Conservation (phyloP, 306 rosid species). For the Sechiopsis laciniata region DNA sequence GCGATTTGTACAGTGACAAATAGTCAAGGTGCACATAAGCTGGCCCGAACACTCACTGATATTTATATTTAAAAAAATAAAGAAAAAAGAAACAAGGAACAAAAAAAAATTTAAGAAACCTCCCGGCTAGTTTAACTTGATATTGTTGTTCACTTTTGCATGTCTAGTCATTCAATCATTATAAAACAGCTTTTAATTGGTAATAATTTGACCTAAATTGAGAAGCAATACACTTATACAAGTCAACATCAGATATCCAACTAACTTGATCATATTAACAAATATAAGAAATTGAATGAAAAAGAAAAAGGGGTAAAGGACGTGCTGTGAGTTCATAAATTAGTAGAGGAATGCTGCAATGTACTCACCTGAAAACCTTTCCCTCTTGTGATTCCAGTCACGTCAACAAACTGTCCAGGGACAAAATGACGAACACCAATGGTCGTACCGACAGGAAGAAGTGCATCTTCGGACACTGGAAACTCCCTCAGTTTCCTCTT, state of each 20-base stretch:
- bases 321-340: background rate
- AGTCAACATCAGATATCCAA: background rate
- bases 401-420: constrained; percentile 89
- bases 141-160: background rate
- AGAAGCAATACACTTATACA: background rate
- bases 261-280: background rate
- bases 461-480: constrained; percentile 90
- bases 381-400: constrained; percentile 77
- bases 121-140: background rate
- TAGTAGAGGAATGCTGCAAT: constrained; percentile 2
- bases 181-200: background rate
- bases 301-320: background rate
- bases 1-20: no score
- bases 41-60: no score
- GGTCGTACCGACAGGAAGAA: constrained; percentile 80
- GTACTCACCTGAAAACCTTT: constrained; percentile 86
- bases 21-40: no score
- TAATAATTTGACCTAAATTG: background rate
- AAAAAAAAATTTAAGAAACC: no score
- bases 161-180: background rate
- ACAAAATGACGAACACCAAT: constrained; percentile 92
- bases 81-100: background rate
- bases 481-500: constrained; percentile 84
- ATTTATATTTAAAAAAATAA: no score
- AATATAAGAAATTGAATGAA: constrained; percentile 1